phyloP scores from a whole-genome alignment of 2,329 filamentous ascomycete species.

The Epichloe sibirici region DNA sequence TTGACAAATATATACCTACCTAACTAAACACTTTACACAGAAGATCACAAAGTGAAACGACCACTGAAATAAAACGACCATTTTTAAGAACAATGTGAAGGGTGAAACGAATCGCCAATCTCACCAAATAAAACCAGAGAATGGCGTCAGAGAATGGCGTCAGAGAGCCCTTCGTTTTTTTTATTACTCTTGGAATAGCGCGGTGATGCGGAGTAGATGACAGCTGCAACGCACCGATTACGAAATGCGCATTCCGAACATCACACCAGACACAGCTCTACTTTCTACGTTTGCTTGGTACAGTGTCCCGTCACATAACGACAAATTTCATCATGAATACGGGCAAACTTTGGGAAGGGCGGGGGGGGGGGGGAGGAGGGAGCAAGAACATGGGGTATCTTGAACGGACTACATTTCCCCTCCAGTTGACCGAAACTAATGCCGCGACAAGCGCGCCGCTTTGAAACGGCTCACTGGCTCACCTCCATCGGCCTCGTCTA shows the following conservation, averaged over 20 bases:
- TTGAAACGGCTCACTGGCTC: slow-evolving; percentile 62
- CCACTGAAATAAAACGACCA: no score
- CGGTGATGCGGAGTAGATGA: slow-evolving; percentile 42
- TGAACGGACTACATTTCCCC: background rate
- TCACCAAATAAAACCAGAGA: slow-evolving; percentile 23
- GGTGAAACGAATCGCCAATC: slow-evolving; percentile 52
- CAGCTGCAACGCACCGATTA: slow-evolving; percentile 41
- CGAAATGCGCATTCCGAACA: slow-evolving; percentile 23
- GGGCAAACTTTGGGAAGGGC: background rate
- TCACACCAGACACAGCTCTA: background rate
- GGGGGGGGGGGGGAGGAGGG: no score
- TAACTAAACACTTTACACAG: no score
- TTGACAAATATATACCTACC: no score
- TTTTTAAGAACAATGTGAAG: slow-evolving; percentile 33
- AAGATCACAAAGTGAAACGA: no score
- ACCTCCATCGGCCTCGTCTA: slow-evolving; percentile 54
- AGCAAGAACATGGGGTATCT: background rate
- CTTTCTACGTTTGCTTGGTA: slow-evolving; percentile 7
- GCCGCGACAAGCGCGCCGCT: slow-evolving; percentile 50
- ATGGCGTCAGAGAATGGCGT: slow-evolving; percentile 51
- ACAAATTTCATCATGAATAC: background rate
- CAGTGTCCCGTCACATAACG: background rate
- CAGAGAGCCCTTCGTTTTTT: slow-evolving; percentile 45
- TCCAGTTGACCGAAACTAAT: slow-evolving; percentile 20
- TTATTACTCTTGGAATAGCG: slow-evolving; percentile 43